Evolutionary conservation across 1,284 basidiomycete genomes (phyloP).

Genomic region (Sutorius eximius): DNA sequence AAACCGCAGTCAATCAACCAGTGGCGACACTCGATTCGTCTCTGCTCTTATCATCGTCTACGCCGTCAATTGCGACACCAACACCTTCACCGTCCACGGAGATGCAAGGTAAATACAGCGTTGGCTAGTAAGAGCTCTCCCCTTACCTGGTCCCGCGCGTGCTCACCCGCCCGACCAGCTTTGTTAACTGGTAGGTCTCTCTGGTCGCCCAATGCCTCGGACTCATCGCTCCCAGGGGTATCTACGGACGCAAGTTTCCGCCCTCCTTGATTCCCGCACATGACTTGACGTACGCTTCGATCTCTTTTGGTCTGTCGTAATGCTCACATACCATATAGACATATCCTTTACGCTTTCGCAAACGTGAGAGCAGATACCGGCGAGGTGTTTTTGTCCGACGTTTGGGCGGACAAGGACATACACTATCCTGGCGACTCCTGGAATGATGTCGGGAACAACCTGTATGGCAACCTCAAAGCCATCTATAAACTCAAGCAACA

Average conservation of each 20-base stretch:
- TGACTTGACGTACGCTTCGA: slow-evolving; percentile 75
- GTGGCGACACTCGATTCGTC: slow-evolving; percentile 6
- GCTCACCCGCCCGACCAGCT: slow-evolving; percentile 42
- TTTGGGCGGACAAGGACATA: slow-evolving; percentile 92
- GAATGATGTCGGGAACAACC: slow-evolving; percentile 82
- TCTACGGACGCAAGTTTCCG: slow-evolving; percentile 87
- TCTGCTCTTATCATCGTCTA: slow-evolving; percentile 8
- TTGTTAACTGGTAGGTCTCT: slow-evolving; percentile 66
- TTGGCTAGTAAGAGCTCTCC: slow-evolving; percentile 66
- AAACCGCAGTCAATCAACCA: slow-evolving; percentile 15
- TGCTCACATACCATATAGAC: slow-evolving; percentile 42
- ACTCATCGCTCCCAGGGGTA: slow-evolving; percentile 64
- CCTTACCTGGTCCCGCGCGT: slow-evolving; percentile 5
- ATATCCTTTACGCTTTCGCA: slow-evolving; percentile 88
- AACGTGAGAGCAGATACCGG: slow-evolving; percentile 81
- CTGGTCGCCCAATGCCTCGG: neutral
- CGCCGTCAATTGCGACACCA: neutral
- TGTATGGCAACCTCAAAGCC: slow-evolving; percentile 94
- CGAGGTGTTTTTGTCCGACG: slow-evolving; percentile 85
- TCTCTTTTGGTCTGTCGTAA: neutral
- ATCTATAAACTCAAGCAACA: slow-evolving; percentile 87
- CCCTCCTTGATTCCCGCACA: slow-evolving; percentile 78
- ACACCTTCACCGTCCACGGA: slow-evolving; percentile 17
- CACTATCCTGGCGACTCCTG: slow-evolving; percentile 86
- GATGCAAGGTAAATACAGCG: slow-evolving; percentile 61